phyloP scores from a whole-genome alignment of 1,139 yeast species.

The Wickerhamomyces sp. region DNA sequence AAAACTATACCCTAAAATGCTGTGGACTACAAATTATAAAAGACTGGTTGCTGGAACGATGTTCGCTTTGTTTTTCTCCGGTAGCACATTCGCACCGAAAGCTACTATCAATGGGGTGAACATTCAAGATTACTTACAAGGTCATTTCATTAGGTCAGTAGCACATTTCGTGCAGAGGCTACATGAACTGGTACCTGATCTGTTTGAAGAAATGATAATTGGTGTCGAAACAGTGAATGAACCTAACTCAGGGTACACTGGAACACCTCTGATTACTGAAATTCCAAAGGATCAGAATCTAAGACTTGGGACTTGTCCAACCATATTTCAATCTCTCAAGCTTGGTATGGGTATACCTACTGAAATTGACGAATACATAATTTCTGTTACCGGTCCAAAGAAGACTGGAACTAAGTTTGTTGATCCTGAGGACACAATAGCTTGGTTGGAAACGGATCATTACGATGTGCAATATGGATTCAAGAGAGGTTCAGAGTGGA shows the following conservation, averaged over 20 bases:
- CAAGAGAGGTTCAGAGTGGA: slow-evolving; percentile 60
- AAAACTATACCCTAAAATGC: slow-evolving; percentile 69
- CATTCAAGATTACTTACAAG: slow-evolving; percentile 74
- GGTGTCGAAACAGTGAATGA: slow-evolving; percentile 90
- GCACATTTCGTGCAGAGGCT: slow-evolving; percentile 50
- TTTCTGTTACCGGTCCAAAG: slow-evolving; percentile 70
- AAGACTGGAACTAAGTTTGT: slow-evolving; percentile 50
- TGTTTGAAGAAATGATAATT: slow-evolving; percentile 49
- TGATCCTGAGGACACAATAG: slow-evolving; percentile 62
- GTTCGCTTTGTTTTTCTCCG: slow-evolving; percentile 85
- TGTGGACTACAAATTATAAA: slow-evolving; percentile 88
- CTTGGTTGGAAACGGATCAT: slow-evolving; percentile 55
- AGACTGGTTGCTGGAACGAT: slow-evolving; percentile 73
- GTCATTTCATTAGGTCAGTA: slow-evolving; percentile 54
- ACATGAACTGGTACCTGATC: slow-evolving; percentile 41
- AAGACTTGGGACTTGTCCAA: slow-evolving; percentile 64
- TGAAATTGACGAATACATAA: slow-evolving; percentile 60
- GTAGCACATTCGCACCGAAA: slow-evolving; percentile 63
- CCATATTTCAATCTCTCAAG: slow-evolving; percentile 51
- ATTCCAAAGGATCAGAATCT: slow-evolving; percentile 53
- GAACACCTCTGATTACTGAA: slow-evolving; percentile 41
- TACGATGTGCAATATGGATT: slow-evolving; percentile 68
- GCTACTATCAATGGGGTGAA: slow-evolving; percentile 65
- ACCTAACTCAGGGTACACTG: slow-evolving; percentile 68
- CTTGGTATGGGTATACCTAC: slow-evolving; percentile 71